Conservation (phyloP, 2,329 filamentous ascomycete genomes). For the Claviceps paspali region DNA sequence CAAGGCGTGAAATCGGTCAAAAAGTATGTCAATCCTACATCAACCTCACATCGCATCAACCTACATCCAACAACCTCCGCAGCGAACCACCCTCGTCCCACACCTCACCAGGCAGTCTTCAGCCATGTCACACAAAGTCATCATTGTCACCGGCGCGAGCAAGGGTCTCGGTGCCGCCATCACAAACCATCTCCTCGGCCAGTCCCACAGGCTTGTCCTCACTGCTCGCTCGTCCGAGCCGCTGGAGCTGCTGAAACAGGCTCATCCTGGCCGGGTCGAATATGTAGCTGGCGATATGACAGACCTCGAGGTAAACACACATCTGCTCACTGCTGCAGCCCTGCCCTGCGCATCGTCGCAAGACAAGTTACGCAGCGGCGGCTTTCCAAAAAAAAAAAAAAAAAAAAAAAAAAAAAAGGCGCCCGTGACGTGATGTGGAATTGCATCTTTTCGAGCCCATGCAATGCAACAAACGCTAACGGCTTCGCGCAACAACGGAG, state of each 20-base stretch:
- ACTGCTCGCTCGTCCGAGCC: slow-evolving; percentile 37
- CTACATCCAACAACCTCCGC: too few relatives aligned
- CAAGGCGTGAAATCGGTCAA: too few relatives aligned
- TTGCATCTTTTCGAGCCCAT: not conserved
- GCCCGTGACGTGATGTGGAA: not conserved
- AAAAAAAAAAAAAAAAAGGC: not conserved
- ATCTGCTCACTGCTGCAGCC: not conserved
- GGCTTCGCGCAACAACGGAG: not conserved
- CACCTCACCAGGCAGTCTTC: too few relatives aligned
- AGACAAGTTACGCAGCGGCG: too few relatives aligned
- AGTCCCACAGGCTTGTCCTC: slow-evolving; percentile 42
- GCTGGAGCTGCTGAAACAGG: slow-evolving; percentile 34
- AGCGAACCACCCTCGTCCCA: not conserved
- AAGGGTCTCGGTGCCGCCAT: slow-evolving; percentile 46
- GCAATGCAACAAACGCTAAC: not conserved
- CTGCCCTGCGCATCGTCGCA: too few relatives aligned
- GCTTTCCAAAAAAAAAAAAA: too few relatives aligned
- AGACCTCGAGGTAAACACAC: slow-evolving; percentile 29
- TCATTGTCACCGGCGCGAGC: slow-evolving; percentile 54
- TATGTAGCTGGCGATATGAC: slow-evolving; percentile 40
- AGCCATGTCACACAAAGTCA: slow-evolving; percentile 37
- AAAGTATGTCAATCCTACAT: too few relatives aligned
- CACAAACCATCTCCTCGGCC: slow-evolving; percentile 32
- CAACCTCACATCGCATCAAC: too few relatives aligned
- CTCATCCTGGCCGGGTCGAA: slow-evolving; percentile 37